Evolutionary conservation across 2,329 filamentous ascomycete genomes (phyloP).

Genomic region (Stylonectria norvegica): DNA sequence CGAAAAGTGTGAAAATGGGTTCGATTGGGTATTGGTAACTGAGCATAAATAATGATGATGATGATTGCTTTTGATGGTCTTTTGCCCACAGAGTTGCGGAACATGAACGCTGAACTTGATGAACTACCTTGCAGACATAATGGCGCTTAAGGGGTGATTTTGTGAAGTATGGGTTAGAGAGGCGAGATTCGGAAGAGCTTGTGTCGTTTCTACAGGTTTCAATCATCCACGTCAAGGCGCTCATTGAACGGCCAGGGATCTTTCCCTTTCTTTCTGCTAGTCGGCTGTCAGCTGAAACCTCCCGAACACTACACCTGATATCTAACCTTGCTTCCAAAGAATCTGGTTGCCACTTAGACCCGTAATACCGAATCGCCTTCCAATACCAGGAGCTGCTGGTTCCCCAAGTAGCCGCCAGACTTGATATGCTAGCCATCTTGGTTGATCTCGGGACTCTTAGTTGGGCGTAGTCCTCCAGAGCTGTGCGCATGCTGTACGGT

Average conservation of each 20-base stretch:
- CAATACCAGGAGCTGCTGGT: constrained; percentile 18
- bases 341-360: constrained; percentile 15
- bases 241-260: constrained; percentile 22
- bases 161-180: too few species aligned
- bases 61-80: too few species aligned
- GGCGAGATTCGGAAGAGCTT: too few species aligned
- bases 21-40: neutral
- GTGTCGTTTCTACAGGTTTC: too few species aligned
- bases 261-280: constrained; percentile 9
- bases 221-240: constrained; percentile 12
- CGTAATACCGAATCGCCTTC: constrained; percentile 15
- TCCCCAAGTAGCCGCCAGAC: constrained; percentile 9
- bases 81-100: too few species aligned
- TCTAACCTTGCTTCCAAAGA: constrained; percentile 7
- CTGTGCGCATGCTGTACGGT: constrained; percentile 2
- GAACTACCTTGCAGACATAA: too few species aligned
- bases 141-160: too few species aligned
- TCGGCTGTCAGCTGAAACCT: neutral
- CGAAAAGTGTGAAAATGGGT: too few species aligned
- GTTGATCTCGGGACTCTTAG: constrained; percentile 18
- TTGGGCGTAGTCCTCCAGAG: constrained; percentile 19
- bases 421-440: constrained; percentile 20
- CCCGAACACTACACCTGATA: neutral
- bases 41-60: too few species aligned
- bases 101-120: too few species aligned